Percentiles rank a stretch among this genome's conserved stretches.
Evolutionary conservation across 2,329 filamentous ascomycete genomes (phyloP).

Genomic region (Penicillium sp.): DNA sequence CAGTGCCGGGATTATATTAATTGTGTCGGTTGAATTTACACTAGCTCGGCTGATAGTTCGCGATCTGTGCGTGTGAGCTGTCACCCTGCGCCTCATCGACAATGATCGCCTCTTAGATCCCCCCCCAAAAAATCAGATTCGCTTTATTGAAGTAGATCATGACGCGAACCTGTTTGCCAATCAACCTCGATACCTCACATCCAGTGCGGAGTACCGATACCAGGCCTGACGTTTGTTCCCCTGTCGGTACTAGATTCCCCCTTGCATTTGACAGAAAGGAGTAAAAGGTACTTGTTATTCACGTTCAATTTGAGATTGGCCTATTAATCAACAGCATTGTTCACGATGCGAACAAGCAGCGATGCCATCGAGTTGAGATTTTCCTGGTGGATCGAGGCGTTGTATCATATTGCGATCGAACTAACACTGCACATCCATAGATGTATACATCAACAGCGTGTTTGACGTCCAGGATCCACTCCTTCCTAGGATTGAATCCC

Average conservation of each 20-base stretch:
- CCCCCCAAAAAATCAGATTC: slow-evolving; percentile 9
- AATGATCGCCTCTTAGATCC: slow-evolving; percentile 12
- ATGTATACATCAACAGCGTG: background rate
- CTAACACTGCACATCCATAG: background rate
- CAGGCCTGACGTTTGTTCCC: slow-evolving; percentile 3
- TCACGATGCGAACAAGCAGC: background rate
- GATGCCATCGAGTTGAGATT: background rate
- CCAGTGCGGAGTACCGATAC: background rate
- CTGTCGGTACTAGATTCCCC: background rate
- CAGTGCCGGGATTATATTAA: background rate
- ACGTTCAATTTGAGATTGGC: background rate
- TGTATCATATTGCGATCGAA: slow-evolving; percentile 21
- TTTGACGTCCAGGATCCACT: background rate
- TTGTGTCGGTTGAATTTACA: background rate
- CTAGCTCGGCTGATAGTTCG: slow-evolving; percentile 2
- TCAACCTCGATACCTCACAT: slow-evolving; percentile 24
- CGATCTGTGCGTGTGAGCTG: background rate
- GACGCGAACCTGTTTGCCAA: background rate
- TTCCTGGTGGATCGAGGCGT: slow-evolving; percentile 5
- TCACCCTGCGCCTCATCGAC: slow-evolving; percentile 10
- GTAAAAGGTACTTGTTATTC: background rate
- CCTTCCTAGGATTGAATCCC: background rate
- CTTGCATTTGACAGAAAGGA: background rate
- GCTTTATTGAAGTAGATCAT: background rate
- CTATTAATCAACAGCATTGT: background rate